Conservation (phyloP, 2,329 filamentous ascomycete species). For the Falciphora oryzae region DNA sequence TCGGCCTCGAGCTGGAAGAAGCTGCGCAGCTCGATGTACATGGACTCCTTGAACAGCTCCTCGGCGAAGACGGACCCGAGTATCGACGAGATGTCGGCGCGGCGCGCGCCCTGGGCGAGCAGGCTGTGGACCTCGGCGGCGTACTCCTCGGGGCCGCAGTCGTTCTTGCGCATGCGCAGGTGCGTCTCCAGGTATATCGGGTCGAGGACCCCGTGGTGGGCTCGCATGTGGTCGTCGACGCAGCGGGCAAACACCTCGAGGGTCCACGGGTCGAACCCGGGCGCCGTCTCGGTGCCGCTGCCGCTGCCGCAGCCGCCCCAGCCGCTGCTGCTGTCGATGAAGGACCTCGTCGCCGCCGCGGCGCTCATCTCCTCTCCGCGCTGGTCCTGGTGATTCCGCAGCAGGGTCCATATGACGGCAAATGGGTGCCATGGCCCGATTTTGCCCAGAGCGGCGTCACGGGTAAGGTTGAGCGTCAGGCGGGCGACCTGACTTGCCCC, state of each 20-base stretch:
- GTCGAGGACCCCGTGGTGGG: background rate
- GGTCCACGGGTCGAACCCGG: background rate
- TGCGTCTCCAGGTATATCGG: constrained; percentile 4
- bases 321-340: background rate
- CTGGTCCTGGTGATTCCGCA: background rate
- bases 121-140: constrained; percentile 6
- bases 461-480: constrained; percentile 1
- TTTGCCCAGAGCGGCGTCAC: background rate
- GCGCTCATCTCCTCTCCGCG: background rate
- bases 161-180: constrained; percentile 9
- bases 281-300: background rate
- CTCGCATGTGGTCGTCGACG: constrained; percentile 8
- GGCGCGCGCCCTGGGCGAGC: background rate
- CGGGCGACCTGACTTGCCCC: background rate
- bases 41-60: constrained; percentile 10
- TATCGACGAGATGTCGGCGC: background rate
- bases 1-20: background rate
- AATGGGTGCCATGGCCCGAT: constrained; percentile 1
- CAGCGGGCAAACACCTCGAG: constrained; percentile 4
- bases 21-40: constrained; percentile 5
- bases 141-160: background rate
- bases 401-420: constrained; percentile 1
- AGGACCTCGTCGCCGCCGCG: background rate
- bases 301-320: background rate
- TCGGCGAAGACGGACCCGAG: constrained; percentile 6